These are phyloP conservation scores for Schizonepeta tenuifolia DNA, from an alignment of 257 asterid species.

Conservation along the genomic window DNA sequence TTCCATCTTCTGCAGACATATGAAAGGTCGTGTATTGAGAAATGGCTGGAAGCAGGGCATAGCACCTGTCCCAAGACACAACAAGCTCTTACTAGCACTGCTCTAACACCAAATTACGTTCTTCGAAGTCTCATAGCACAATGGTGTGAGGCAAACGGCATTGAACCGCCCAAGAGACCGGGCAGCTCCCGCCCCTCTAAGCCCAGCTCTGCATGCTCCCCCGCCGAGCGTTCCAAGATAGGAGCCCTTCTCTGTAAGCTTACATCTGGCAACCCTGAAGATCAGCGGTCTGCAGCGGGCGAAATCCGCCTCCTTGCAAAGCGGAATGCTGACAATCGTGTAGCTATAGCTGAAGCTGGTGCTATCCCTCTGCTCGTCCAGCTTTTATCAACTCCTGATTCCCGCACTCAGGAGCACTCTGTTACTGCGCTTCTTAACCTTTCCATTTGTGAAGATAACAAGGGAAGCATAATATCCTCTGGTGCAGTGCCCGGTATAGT, in stretches of 20 bases:
- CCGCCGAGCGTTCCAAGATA: conserved; percentile 74
- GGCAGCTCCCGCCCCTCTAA: conserved; percentile 51
- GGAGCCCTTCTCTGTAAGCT: conserved; percentile 77
- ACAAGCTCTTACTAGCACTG: conserved; percentile 68
- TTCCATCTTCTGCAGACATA: conserved; percentile 63
- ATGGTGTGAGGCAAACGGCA: conserved; percentile 94
- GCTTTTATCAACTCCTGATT: conserved; percentile 78
- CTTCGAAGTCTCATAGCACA: conserved; percentile 94
- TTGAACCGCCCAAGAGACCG: conserved; percentile 84
- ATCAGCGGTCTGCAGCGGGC: conserved; percentile 83
- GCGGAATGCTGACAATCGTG: conserved; percentile 90
- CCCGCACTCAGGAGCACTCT: conserved; percentile 92
- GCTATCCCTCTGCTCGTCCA: conserved; percentile 83
- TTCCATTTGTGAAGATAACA: conserved; percentile 89
- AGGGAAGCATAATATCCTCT: conserved; percentile 68
- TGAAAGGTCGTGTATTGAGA: conserved; percentile 85
- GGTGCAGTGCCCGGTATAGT: conserved; percentile 96
- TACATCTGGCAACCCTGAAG: conserved; percentile 75
- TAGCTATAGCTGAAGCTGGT: conserved; percentile 98
- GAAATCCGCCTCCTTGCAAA: conserved; percentile 98
- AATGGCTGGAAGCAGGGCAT: conserved; percentile 93
- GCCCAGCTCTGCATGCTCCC: conserved; percentile 58
- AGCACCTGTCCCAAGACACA: conserved; percentile 95
- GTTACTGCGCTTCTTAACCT: conserved; percentile 97
- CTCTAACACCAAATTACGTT: conserved; percentile 90